These are phyloP conservation scores for Aspergillus fumigatus DNA, from an alignment of 2,329 filamentous ascomycete species.

Conservation along the genomic window DNA sequence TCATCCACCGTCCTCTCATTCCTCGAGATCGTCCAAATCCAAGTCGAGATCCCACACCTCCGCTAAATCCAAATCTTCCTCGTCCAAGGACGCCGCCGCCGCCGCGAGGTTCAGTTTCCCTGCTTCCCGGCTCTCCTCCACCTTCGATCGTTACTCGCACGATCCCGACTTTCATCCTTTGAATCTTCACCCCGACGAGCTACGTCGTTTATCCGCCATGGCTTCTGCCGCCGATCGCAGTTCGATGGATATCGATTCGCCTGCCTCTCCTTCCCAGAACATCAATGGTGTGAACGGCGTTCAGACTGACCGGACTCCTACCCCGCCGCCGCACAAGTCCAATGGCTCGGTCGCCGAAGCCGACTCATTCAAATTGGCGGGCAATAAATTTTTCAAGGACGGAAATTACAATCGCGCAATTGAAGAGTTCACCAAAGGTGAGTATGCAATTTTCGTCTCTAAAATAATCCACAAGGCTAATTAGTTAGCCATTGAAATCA, in stretches of 20 bases:
- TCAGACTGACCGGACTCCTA: conserved; percentile 38
- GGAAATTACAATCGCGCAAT: conserved; percentile 85
- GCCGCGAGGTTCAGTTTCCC: conserved; percentile 29
- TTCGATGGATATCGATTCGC: conserved; percentile 71
- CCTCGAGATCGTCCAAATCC: conserved; percentile 18
- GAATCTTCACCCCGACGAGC: conserved; percentile 84
- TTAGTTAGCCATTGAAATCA: conserved; percentile 72
- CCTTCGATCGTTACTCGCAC: conserved; percentile 28
- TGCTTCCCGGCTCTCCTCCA: conserved; percentile 7
- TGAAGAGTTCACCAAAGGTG: conserved; percentile 92
- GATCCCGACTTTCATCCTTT: conserved; percentile 72
- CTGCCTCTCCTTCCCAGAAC: conserved; percentile 50
- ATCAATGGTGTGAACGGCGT: conserved; percentile 31
- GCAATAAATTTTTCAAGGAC: conserved; percentile 96
- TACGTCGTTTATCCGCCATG: conserved; percentile 66
- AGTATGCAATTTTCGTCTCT: conserved; percentile 19
- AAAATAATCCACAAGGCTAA: conserved; percentile 3
- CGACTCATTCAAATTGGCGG: conserved; percentile 84
- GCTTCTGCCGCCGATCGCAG: conserved; percentile 48
- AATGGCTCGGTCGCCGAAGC: conserved; percentile 65
- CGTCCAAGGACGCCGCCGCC: conserved; percentile 24
- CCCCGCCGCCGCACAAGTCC: conserved; percentile 46
- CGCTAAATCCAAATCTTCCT: conserved; percentile 29
- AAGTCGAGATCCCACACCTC: conserved; percentile 14
- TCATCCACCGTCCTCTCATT: conserved; percentile 9